Conservation (phyloP, 208 protist species). For the Acanthamoeba royreba region DNA sequence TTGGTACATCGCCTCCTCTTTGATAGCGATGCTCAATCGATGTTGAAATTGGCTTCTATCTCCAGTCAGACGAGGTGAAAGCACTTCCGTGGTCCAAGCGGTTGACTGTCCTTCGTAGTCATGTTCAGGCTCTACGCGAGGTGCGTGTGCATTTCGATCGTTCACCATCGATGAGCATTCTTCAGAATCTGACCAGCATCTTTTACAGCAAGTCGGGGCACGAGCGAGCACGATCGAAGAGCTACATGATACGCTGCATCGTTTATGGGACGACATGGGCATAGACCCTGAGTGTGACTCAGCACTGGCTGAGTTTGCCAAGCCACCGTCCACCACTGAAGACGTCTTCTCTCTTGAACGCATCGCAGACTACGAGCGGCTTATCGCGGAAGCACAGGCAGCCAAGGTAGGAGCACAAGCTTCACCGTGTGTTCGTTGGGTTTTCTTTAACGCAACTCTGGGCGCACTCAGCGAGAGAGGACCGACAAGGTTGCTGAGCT, state of each 20-base stretch:
- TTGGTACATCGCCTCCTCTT: too few species aligned
- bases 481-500: not conserved
- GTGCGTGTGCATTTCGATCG: not conserved
- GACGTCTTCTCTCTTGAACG: not conserved
- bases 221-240: not conserved
- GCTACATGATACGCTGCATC: not conserved
- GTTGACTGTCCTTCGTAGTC: not conserved
- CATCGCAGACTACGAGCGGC: not conserved
- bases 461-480: not conserved
- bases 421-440: not conserved
- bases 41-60: not conserved
- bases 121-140: not conserved
- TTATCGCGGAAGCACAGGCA: not conserved
- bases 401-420: not conserved
- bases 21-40: too few species aligned
- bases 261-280: not conserved
- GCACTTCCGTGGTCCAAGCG: not conserved
- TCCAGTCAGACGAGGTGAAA: not conserved
- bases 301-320: not conserved
- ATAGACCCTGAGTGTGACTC: not conserved
- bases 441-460: not conserved
- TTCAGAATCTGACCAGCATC: not conserved
- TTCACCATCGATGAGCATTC: too few species aligned
- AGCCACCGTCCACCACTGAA: not conserved
- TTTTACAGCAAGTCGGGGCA: not conserved